Conservation (phyloP, 2,329 filamentous ascomycete genomes). For the Colletotrichum zoysiae region DNA sequence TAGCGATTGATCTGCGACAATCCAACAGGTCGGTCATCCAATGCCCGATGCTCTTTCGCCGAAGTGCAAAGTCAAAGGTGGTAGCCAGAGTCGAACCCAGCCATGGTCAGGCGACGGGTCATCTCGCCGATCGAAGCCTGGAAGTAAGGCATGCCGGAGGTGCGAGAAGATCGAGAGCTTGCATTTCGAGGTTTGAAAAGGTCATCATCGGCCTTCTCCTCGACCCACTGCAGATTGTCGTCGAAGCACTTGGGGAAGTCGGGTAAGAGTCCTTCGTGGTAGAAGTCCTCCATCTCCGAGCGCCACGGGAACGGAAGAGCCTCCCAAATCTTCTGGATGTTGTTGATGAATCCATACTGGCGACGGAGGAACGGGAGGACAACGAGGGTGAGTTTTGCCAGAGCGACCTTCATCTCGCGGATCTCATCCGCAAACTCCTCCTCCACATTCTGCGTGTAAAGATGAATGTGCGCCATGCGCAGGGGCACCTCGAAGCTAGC, state of each 20-base stretch:
- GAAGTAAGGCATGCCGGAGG: background rate
- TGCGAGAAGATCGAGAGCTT: background rate
- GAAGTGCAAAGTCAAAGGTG: background rate
- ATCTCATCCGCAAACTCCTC: conserved; percentile 17
- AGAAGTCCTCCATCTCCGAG: conserved; percentile 29
- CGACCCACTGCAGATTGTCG: conserved; percentile 20
- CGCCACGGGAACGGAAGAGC: conserved; percentile 38
- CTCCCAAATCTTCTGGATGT: conserved; percentile 23
- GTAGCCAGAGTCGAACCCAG: conserved; percentile 11
- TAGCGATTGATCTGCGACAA: background rate
- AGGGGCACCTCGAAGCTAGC: conserved; percentile 31
- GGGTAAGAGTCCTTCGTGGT: conserved; percentile 29
- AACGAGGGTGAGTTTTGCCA: conserved; percentile 26
- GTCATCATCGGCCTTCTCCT: conserved; percentile 2
- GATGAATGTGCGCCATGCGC: conserved; percentile 25
- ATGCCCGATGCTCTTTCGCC: background rate
- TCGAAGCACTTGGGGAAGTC: conserved; percentile 26
- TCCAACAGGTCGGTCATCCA: background rate
- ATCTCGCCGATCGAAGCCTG: conserved; percentile 31
- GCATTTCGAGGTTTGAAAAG: background rate
- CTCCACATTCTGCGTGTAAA: conserved; percentile 36
- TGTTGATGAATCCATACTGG: conserved; percentile 16
- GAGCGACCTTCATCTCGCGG: conserved; percentile 30
- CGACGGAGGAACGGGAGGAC: conserved; percentile 35
- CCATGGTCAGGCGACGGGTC: conserved; percentile 3